Evolutionary conservation across 2,329 filamentous ascomycete species (phyloP), one percentile per base, ranked within the genome.

Genomic region (Trichoderma sp.): DNA sequence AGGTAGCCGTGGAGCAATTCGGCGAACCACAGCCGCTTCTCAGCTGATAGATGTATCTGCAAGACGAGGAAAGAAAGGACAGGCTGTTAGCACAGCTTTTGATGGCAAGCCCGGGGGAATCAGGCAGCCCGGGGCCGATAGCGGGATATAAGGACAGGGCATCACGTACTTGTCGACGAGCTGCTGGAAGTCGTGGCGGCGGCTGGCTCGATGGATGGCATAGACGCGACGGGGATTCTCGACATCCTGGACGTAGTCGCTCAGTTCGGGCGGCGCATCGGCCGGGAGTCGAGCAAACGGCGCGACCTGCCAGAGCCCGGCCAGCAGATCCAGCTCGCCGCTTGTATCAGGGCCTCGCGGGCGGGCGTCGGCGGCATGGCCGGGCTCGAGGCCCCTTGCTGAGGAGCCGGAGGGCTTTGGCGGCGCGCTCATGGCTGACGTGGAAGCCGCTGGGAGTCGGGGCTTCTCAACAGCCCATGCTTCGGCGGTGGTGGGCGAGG

Each of bases 1-100:
- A 97, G 15, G 91, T 94, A 15, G 91, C 78, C 1, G 88, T 94
- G 43, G 81, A 82, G 77, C 93, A 97, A 59, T 82, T 80, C 61
- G 82, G 79, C 68, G 85, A 85, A 67, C 86, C 86, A 74, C 93
- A 97, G 68, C 93, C 93, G 69, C 90, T 85, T 64, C 92, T 86
- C n/a, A 97, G 85, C 77, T 97, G 93, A 41, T 85, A 81, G 57
- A 93, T 87, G 73, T 91, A 96, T 71, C 91, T 94, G 9, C 15
- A 5, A 44, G 6, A 17, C 34, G 10, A 15, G 7, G 28, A 1
- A 34, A 7, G 34, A 39, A 21, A 64, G 26, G 57, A 41, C 30
- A 19, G 1, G 7, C 26, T 15, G 58, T 61, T 44, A 39, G 54
- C 58, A 28, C 65, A 39, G 26, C 26, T n/a, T 9, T 10, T 3